Conservation (phyloP, 2,329 filamentous ascomycete species). For the Fusarium nisikadoi region DNA sequence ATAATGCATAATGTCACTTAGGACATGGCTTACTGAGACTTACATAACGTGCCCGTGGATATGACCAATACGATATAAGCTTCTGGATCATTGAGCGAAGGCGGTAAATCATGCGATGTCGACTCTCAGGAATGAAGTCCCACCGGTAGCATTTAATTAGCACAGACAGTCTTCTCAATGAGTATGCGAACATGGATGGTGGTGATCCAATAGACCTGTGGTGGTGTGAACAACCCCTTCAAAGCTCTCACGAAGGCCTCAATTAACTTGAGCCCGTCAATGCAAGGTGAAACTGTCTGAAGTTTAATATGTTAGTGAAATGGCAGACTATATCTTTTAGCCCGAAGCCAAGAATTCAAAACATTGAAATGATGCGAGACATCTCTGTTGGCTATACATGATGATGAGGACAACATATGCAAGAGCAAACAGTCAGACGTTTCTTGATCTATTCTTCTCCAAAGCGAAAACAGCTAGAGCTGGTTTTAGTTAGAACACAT, state of each 20-base stretch:
- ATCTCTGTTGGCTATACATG: not conserved
- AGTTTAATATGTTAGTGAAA: not conserved
- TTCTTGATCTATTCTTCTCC: not conserved
- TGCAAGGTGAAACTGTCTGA: slow-evolving; percentile 1
- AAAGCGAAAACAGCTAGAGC: not conserved
- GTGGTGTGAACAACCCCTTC: not conserved
- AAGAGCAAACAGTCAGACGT: not conserved
- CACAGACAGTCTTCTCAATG: not conserved
- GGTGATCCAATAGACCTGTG: not conserved
- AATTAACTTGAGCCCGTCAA: not conserved
- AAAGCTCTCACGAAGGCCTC: not conserved
- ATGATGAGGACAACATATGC: not conserved
- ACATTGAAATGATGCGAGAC: not conserved
- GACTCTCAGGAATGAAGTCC: not conserved
- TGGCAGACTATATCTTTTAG: not conserved
- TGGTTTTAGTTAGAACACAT: not conserved
- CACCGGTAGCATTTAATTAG: not conserved
- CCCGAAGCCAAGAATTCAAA: not conserved
- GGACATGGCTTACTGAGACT: slow-evolving; percentile 26
- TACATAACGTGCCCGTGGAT: slow-evolving; percentile 5
- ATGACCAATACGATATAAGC: slow-evolving; percentile 16
- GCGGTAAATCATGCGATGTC: not conserved
- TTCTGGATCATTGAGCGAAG: not conserved
- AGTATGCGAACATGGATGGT: not conserved
- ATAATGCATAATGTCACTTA: not conserved